Evolutionary conservation across 805 yeast species (phyloP).

Genomic region (Cyberlindnera samutprakarnensis): DNA sequence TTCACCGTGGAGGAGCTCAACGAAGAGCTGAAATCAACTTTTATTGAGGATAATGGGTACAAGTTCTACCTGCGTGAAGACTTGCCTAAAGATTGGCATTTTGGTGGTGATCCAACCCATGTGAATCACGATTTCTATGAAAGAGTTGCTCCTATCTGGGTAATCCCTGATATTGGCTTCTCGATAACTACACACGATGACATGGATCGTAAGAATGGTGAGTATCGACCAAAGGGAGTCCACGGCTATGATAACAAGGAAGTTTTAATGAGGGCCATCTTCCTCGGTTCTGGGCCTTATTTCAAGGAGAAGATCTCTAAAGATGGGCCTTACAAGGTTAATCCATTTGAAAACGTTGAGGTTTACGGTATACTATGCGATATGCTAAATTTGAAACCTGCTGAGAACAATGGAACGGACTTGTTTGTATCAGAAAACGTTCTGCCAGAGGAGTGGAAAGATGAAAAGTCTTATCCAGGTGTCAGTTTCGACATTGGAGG

Average conservation of each 20-base stretch:
- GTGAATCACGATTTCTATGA: conserved; percentile 31
- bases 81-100: conserved; percentile 32
- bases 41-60: conserved; percentile 28
- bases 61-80: conserved; percentile 47
- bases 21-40: conserved; percentile 31
- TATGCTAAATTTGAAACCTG: conserved; percentile 41
- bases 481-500: conserved; percentile 37
- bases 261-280: conserved; percentile 75
- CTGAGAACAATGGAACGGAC: conserved; percentile 49
- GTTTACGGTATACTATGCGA: conserved; percentile 73
- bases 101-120: conserved; percentile 18
- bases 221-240: conserved; percentile 41
- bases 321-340: conserved; percentile 23
- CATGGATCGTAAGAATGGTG: conserved; percentile 30
- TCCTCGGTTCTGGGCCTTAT: conserved; percentile 76
- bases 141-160: conserved; percentile 80
- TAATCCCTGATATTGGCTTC: conserved; percentile 79
- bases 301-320: conserved; percentile 30
- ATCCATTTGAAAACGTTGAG: conserved; percentile 68
- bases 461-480: conserved; percentile 40
- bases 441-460: conserved; percentile 40
- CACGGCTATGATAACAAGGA: conserved; percentile 82
- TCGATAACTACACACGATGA: conserved; percentile 55
- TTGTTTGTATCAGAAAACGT: conserved; percentile 22
- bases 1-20: conserved; percentile 37